phyloP scores from a whole-genome alignment of 2,329 filamentous ascomycete species.

The Venturia nashicola region DNA sequence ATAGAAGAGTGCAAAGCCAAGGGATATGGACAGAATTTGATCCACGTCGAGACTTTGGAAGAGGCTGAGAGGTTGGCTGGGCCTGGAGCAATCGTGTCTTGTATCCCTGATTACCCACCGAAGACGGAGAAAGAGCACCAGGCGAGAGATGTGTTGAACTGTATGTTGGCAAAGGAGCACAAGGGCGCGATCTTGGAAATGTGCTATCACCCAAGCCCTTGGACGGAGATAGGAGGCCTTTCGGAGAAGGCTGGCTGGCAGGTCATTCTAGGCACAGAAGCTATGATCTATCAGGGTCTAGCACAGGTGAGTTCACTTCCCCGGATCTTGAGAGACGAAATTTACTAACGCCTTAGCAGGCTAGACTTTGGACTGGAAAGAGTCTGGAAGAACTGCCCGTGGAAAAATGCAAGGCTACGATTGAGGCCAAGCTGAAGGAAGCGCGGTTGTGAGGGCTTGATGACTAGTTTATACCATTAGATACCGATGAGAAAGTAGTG shows the following conservation, averaged over 20 bases:
- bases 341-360: constrained; percentile 14
- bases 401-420: constrained; percentile 43
- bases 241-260: constrained; percentile 54
- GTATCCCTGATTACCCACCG: constrained; percentile 67
- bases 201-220: constrained; percentile 67
- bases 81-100: constrained; percentile 58
- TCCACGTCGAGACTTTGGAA: constrained; percentile 48
- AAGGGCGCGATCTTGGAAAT: constrained; percentile 67
- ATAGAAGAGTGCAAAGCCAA: constrained; percentile 48
- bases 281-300: constrained; percentile 64
- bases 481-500: background rate
- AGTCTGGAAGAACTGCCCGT: constrained; percentile 47
- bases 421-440: constrained; percentile 19
- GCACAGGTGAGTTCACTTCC: constrained; percentile 41
- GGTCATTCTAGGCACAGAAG: constrained; percentile 64
- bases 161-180: constrained; percentile 34
- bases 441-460: constrained; percentile 2
- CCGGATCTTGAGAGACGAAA: background rate
- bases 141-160: constrained; percentile 44
- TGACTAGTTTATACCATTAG: background rate
- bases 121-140: constrained; percentile 48
- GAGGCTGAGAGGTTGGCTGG: constrained; percentile 46
- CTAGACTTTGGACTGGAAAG: constrained; percentile 50
- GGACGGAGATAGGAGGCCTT: constrained; percentile 52
- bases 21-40: constrained; percentile 47